Evolutionary conservation across 257 asterid genomes (phyloP), one percentile per base, ranked within the genome.

Genomic region (Ophiorrhiza pumila): DNA sequence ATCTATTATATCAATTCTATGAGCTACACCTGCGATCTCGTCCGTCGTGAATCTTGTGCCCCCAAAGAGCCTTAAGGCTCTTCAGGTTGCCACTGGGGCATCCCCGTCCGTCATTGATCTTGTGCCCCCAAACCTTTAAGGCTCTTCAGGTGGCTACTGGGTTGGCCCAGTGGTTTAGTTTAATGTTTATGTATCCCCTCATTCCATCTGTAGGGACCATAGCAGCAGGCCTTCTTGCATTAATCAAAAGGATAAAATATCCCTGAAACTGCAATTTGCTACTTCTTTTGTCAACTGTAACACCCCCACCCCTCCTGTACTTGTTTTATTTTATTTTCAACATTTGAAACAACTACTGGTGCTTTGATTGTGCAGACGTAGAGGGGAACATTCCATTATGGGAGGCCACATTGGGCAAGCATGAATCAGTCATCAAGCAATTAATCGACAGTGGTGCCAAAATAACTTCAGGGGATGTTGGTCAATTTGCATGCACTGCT

Each of bases 371-470:
- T 42, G 77, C 80, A 84, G 89, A 84, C 75, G 52, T 75, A 41
- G 89, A 84, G 59, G 89, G 89, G 53, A 80, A 55, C 49, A 80
- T 84, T 49, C 86, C 89, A 15, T 50, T 84, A 27, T 84, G 89
- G 89, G 89, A 84, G 74, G 89, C 86, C 50, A 65, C 82, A 41
- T 61, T 82, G 83, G 83, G 77, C 1, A 68, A 67, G 37, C 86
- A 82, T 25, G 86, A 76, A 41, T n/a, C 76, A 9, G 85, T 85
- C 27, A 60, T 82, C 67, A 74, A 68, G 62, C 58, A 75, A 17
- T 69, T 85, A 42, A 25, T 45, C 18, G 74, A 82, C 45, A 82
- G 75, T 20, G 89, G 89, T 17, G 89, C 89, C 62, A 78, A 82
- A 41, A 63, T 85, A 78, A 68, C 80, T 41, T 15, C 77, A 47